Base-by-base conservation (phyloP, 495 filamentous ascomycete genomes). In the Talaromyces proteolyticus region DNA sequence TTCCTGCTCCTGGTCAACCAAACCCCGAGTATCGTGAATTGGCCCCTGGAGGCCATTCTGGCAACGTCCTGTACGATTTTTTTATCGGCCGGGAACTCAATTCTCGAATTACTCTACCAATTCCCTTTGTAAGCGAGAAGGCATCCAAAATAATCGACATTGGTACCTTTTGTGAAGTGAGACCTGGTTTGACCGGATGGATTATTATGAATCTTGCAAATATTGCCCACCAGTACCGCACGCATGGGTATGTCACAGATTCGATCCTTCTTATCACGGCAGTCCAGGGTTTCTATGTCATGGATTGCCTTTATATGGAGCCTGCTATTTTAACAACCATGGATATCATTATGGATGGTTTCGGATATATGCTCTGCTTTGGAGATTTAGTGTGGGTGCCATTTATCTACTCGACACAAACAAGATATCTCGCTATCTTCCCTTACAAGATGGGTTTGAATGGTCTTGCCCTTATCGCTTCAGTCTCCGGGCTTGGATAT, bases 51-150 rank as follows among this genome's bases (percentile, higher is more conserved):
- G 91, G 89, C 45, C 77, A 86, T 56, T 82, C 83, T 12, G 94
- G 93, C 46, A 97, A 95, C 61, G 67, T 86, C 43, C 66, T 97
- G 25, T 96, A 97, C 67, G 92, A 97, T 68, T 97, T 88, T 78
- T 98, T 89, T 72, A 97, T 97, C 55, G 93, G 93, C 17, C 89
- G 93, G 29, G 93, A 97, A 62, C 84, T 97, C 50, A 98, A 97
- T 70, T 92, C 94, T 6, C 90, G 91, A 23, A 65, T 97, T 43
- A 80, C 74, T 4, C 59, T 95, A 11, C 91, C 91, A 2, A 62
- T 92, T 45, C 73, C 93, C 18, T 87, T 88, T 55, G 56, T 74
- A 49, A 67, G 65, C 37, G 70, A 75, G n/a, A 69, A 75, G 38
- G 53, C 57, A 3, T 66, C 71, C 5, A 65, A 69, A 10, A 84